Percentiles rank a stretch among this genome's conserved stretches.
phyloP scores from a whole-genome alignment of 2,329 filamentous ascomycete genomes.

The Paecilomyces sp. region DNA sequence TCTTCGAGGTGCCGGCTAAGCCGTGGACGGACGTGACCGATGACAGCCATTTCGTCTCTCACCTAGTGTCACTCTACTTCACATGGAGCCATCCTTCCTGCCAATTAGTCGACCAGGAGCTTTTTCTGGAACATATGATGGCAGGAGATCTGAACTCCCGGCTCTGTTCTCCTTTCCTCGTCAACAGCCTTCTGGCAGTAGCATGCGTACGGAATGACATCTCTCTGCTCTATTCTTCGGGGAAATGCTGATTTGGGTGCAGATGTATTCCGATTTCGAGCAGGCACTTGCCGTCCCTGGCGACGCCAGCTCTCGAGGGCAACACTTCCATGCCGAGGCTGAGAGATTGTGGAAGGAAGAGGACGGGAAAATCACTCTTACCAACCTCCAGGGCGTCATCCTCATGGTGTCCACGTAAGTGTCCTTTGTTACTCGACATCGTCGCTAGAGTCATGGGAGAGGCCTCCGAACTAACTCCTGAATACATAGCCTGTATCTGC shows the following conservation, averaged over 20 bases:
- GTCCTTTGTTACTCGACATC: neutral
- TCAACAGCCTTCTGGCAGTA: constrained; percentile 75
- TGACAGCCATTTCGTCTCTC: constrained; percentile 66
- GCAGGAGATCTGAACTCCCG: constrained; percentile 42
- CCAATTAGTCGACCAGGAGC: constrained; percentile 70
- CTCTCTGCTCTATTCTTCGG: neutral
- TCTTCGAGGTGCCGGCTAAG: constrained; percentile 23
- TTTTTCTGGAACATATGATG: constrained; percentile 51
- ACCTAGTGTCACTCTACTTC: constrained; percentile 89
- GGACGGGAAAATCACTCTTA: constrained; percentile 22
- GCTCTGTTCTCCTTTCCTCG: constrained; percentile 76
- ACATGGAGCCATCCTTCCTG: constrained; percentile 90
- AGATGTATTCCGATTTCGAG: constrained; percentile 31
- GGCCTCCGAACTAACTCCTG: neutral
- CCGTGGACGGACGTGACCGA: constrained; percentile 73
- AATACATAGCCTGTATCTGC: constrained; percentile 16
- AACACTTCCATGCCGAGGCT: constrained; percentile 28
- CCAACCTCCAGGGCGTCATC: constrained; percentile 29
- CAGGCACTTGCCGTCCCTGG: constrained; percentile 18
- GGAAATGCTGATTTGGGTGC: constrained; percentile 1
- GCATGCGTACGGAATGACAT: constrained; percentile 23
- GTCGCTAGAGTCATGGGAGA: neutral
- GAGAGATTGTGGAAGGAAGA: constrained; percentile 29
- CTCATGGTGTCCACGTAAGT: constrained; percentile 20
- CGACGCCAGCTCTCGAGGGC: constrained; percentile 22